Evolutionary conservation across 1,284 basidiomycete genomes (phyloP), one percentile per base, ranked within the genome.

Genomic region (Tetrapyrgos nigripes): DNA sequence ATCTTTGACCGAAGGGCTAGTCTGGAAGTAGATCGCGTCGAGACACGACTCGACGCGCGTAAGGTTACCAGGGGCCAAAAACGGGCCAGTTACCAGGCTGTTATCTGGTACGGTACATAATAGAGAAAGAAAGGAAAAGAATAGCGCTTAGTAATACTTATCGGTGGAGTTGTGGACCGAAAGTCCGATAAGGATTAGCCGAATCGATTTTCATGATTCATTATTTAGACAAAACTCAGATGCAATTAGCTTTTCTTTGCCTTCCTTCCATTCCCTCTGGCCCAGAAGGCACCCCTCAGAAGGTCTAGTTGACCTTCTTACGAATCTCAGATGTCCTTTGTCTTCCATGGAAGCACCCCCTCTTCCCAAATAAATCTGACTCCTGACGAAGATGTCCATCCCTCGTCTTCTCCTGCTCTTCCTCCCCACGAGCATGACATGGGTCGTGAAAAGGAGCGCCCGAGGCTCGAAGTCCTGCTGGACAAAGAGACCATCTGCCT

Each of bases 401-500:
- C 61, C 46, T 24, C 45, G 46, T 33, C 62, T 58, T 61, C 53
- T 28, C 63, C 48, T 60, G 56, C 26, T 48, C 57, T 26, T 17
- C 47, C 47, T 51, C 24, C 53, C 27, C 23, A 54, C 40, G 72
- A 78, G 62, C 66, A 68, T 66, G 76, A 79, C 59, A 82, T 80
- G 76, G 68, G 66, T 59, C 75, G 68, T 56, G 79, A 79, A 62
- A 79, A 78, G 50, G 82, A 83, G 50, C 82, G 79, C 55, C 79
- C 83, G 24, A 80, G 79, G 46, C 79, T 96, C 62, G 91, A 94
- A 65, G 90, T 96, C 66, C 68, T 87, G 53, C 84, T 96, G 62
- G 86, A 91, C 72, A 80, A 82, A 13, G 88, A 91, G 48, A 80
- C 79, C 63, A 77, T 96, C 64, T 80, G 82, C 55, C 83, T 96